A percentile compares a stretch with the other conserved stretches of the same genome.
Evolutionary conservation across 139 green algal species (phyloP).

Genomic region (Micractinium conductrix): DNA sequence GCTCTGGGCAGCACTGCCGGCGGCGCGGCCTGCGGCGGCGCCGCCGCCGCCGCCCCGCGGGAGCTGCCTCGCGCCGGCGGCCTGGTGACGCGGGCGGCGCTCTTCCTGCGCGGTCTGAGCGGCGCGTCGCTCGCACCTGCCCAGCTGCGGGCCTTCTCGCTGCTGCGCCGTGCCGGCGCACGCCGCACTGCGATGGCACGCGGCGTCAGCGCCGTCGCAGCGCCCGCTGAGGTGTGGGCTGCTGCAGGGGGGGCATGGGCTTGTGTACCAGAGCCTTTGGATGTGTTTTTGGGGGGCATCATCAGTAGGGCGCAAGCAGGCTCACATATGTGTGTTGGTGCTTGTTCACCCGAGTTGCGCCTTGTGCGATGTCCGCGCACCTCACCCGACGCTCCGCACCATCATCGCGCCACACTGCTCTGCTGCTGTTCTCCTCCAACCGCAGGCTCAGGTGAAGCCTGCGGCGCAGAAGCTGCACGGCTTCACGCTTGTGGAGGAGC

Average conservation of each 20-base stretch:
- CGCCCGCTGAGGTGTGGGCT: conserved; percentile 1
- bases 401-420: too few species aligned
- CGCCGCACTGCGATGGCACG: background rate
- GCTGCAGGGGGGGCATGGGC: background rate
- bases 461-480: conserved; percentile 77
- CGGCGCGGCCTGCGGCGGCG: background rate
- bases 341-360: too few species aligned
- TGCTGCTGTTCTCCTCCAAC: background rate
- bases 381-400: too few species aligned
- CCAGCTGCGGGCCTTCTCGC: background rate
- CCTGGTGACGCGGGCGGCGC: background rate
- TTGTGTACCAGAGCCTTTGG: too few species aligned
- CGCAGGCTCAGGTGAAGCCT: conserved; percentile 1
- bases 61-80: background rate
- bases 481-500: conserved; percentile 79
- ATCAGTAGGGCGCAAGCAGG: too few species aligned
- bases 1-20: conserved; percentile 1
- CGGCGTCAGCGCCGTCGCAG: conserved; percentile 15
- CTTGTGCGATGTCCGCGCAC: too few species aligned
- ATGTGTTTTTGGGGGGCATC: too few species aligned
- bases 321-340: too few species aligned
- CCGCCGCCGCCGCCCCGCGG: conserved; percentile 8
- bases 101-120: conserved; percentile 4
- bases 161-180: background rate
- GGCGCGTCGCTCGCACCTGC: background rate